These are phyloP conservation scores for Thozetella sp. DNA, from an alignment of 495 filamentous ascomycete genomes.

Conservation along the genomic window DNA sequence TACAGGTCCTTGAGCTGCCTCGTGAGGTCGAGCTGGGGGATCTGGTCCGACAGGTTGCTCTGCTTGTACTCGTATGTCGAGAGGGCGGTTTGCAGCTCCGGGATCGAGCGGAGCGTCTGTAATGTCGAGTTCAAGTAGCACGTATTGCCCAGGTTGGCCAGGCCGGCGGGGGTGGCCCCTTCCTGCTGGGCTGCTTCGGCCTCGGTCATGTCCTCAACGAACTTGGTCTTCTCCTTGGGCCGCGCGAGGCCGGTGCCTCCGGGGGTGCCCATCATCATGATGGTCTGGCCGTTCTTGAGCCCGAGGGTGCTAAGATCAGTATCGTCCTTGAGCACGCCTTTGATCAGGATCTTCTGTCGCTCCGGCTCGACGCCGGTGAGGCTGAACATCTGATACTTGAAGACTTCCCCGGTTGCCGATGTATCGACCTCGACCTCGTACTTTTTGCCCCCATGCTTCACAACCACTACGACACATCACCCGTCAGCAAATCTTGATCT, in stretches of 20 bases:
- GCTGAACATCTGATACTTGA: constrained; percentile 95
- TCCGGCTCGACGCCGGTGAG: constrained; percentile 95
- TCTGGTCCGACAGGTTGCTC: constrained; percentile 7
- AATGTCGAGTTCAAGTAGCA: constrained; percentile 98
- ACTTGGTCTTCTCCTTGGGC: constrained; percentile 83
- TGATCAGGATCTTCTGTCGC: constrained; percentile 92
- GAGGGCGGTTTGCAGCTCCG: constrained; percentile 86
- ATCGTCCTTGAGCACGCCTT: constrained; percentile 95
- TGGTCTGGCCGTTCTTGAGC: constrained; percentile 80
- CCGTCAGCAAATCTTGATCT: neutral
- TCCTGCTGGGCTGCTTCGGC: constrained; percentile 82
- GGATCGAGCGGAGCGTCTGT: constrained; percentile 84
- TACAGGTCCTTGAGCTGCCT: constrained; percentile 83
- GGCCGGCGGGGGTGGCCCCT: constrained; percentile 84
- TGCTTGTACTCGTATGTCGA: constrained; percentile 59
- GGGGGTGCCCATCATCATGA: constrained; percentile 98
- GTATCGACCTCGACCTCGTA: constrained; percentile 92
- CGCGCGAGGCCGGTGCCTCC: constrained; percentile 64
- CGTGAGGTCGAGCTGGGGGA: constrained; percentile 70
- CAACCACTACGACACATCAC: constrained; percentile 68
- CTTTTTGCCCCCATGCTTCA: constrained; percentile 94
- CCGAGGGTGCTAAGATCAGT: constrained; percentile 80
- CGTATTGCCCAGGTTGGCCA: constrained; percentile 94
- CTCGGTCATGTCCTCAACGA: constrained; percentile 97
- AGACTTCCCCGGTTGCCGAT: constrained; percentile 80